phyloP scores from a whole-genome alignment of 73 alveolate species.

The Durusdinium trenchii region DNA sequence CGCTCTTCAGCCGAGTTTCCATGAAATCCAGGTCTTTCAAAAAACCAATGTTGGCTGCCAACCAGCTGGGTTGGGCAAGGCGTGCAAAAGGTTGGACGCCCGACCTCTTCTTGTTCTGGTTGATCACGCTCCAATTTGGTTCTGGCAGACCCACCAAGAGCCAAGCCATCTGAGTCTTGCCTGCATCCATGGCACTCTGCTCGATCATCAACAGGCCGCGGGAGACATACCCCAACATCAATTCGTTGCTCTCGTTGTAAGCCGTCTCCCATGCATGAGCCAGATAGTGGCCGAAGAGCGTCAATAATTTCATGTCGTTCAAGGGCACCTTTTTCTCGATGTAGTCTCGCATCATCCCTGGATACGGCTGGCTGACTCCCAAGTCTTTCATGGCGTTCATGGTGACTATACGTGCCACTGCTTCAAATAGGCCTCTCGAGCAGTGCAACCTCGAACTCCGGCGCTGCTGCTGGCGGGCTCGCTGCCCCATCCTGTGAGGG shows the following conservation, averaged over 20 bases:
- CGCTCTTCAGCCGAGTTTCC: not conserved
- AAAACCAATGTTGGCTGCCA: conserved; percentile 14
- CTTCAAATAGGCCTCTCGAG: not conserved
- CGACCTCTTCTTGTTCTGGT: not conserved
- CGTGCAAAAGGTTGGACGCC: not conserved
- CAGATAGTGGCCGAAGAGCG: not conserved
- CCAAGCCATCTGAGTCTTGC: conserved; percentile 10
- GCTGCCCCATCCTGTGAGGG: not conserved
- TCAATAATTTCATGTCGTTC: not conserved
- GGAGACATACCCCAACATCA: not conserved
- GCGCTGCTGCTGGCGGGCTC: not conserved
- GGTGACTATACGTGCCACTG: not conserved
- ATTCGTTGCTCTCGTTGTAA: not conserved
- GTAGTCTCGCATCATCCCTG: not conserved
- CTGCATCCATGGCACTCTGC: not conserved
- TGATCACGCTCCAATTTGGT: not conserved
- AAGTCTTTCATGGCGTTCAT: not conserved
- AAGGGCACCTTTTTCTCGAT: not conserved
- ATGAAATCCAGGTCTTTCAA: conserved; percentile 6
- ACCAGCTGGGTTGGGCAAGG: not conserved
- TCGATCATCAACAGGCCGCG: conserved; percentile 12
- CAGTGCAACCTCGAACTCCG: conserved; percentile 21
- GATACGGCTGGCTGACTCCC: not conserved
- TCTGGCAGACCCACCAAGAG: not conserved
- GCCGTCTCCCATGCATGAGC: not conserved